Base-by-base conservation (phyloP, 495 filamentous ascomycete species). In the Lophiotrema nucula region DNA sequence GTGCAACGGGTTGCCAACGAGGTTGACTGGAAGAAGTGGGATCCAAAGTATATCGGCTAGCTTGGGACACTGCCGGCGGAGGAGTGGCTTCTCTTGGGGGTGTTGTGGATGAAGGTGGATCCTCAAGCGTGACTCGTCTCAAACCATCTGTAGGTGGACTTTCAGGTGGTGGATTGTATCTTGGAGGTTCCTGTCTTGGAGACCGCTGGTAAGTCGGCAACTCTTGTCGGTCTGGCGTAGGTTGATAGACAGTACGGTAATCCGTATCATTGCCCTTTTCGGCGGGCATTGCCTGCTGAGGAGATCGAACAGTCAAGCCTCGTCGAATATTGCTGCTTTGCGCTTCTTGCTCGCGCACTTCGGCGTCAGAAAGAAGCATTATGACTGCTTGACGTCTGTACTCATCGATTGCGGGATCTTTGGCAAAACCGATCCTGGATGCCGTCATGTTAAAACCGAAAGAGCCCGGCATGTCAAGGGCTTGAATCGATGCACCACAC, bases 341-440 rank as follows among this genome's bases (percentile, higher is more conserved):
- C n/a, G 24, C n/a, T 22, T 49, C 46, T 27, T 49, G 46, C 26
- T 49, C 46, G 8, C 46, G 46, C 46, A 49, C 46, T 19, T 49
- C 46, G 4, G 46, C 46, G 18, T 49, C 46, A 49, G 28, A n/a
- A 5, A 49, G 46, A 4, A 49, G 46, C 46, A 18, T n/a, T 21
- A 49, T 11, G 12, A 49, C 46, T 4, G 46, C 28, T 49, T 49
- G 46, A 3, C 46, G 23, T 27, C 26, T 15, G 27, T 31, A 49
- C 19, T 49, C 46, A 35, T 49, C 46, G 26, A 49, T 49, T n/a
- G 5, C 52, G 24, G 41, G 3, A 11, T 6, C 21, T 19, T 38
- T 11, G 2, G 52, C 52, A 48, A 56, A 56, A 4, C 52, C 52
- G 42, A 56, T 56, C 24, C 52, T 4, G 3, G 52, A 26, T 28